Evolutionary conservation across 139 green algal genomes (phyloP).

Genomic region (Medakamo hakoo): DNA sequence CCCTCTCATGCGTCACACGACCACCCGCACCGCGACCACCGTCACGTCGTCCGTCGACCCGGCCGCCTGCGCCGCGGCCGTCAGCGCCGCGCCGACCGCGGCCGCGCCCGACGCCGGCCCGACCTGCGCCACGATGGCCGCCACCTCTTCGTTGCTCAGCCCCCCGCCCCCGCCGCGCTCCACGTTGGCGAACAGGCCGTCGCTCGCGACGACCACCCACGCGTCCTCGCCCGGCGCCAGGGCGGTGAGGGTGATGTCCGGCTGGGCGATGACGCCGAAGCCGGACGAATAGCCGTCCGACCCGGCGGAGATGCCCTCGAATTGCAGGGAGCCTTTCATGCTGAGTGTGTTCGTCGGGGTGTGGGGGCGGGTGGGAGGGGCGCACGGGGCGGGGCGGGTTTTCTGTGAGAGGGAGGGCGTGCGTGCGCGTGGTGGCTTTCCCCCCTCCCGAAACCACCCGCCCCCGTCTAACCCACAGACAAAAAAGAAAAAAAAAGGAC

Average conservation of each 20-base stretch:
- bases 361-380: background rate
- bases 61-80: constrained; percentile 23
- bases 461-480: no score
- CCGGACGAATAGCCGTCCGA: constrained; percentile 54
- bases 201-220: constrained; percentile 60
- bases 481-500: no score
- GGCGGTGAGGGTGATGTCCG: constrained; percentile 42
- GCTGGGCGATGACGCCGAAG: constrained; percentile 70
- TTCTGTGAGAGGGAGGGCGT: background rate
- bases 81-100: constrained; percentile 24
- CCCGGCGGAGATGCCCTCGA: constrained; percentile 64
- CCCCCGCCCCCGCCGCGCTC: constrained; percentile 72
- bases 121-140: constrained; percentile 1
- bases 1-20: constrained; percentile 7
- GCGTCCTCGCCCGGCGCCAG: constrained; percentile 24
- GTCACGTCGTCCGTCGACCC: constrained; percentile 71
- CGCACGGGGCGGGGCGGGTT: background rate
- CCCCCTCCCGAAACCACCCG: no score
- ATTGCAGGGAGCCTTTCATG: constrained; percentile 47
- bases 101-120: constrained; percentile 1
- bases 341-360: background rate
- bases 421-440: no score
- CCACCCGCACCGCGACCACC: constrained; percentile 28
- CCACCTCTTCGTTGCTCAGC: constrained; percentile 47
- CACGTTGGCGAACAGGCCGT: constrained; percentile 76